Base-by-base conservation (phyloP, 352 stramenopile genomes). In the Phytophthora tentaculata region DNA sequence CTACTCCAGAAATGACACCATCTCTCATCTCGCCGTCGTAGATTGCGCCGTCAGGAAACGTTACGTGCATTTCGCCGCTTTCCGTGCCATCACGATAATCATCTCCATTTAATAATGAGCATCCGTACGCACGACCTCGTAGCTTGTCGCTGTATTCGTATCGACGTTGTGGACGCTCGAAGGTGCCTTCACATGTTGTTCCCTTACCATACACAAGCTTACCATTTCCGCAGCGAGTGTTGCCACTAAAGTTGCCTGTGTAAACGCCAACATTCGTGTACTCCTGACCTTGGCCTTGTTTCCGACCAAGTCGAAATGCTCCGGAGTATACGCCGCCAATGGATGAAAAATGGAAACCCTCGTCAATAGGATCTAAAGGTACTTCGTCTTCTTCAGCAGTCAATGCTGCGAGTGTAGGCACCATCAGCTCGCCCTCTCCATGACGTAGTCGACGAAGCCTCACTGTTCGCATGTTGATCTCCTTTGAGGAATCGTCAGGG, bases 1-100 rank as follows among this genome's bases (percentile, higher is more conserved):
- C 84, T 17, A 63, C 64, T 1, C 82, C 80, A n/a, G 80, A 85
- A 61, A 92, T 63, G 19, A 70, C 73, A 0, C 84, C 82, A 48
- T 90, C 73, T n/a, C 29, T 56, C 79, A 92, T 90, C 47, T 90
- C 79, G 22, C 84, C 84, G 53, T 90, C 79, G 57, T 89, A 92
- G 1, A 55, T 75, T 9, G 84, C 81, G 24, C 84, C 81, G n/a
- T 92, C 84, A 0, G 81, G 74, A 64, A 92, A 90, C 3, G 59
- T 67, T 16, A 90, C 62, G 26, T 67, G 67, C 73, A 86, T 86
- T 0, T 83, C 69, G 5, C 84, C 80, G 19, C 82, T 79, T 44
- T 80, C 70, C 0, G 90, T 69, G 9, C 84, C 81, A 10, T 84
- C 78, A 10, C 74, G 69, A 43, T 89, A 92, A 22, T 72, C 64